Evolutionary conservation across 176 grass and related monocot species (phyloP).

Genomic region (Eremochloa ophiuroides): DNA sequence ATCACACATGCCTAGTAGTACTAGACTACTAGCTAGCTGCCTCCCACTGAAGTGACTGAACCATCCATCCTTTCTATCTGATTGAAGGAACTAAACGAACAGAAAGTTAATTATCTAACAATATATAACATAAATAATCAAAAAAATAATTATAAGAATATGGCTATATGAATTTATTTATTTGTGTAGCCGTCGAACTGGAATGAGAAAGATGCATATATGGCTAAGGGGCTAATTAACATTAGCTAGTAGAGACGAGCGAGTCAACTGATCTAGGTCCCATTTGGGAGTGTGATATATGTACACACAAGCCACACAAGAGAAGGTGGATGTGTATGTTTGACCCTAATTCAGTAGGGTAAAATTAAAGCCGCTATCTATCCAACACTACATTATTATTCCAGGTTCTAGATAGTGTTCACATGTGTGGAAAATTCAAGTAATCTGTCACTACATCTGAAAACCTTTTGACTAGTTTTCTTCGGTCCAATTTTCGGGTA

Average conservation of each 20-base stretch:
- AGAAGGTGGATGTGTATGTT: not conserved
- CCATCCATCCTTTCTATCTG: not conserved
- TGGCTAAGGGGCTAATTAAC: not conserved
- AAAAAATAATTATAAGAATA: not conserved
- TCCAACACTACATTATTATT: not conserved
- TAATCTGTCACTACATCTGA: not conserved
- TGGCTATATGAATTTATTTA: not conserved
- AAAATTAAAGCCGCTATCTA: not conserved
- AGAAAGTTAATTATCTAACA: not conserved
- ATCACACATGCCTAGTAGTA: not conserved
- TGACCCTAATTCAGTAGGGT: not conserved
- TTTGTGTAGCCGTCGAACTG: not conserved
- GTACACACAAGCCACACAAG: not conserved
- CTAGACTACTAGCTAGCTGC: not conserved
- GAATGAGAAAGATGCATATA: not conserved
- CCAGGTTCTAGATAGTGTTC: not conserved
- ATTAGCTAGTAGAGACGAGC: not conserved
- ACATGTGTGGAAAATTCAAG: not conserved
- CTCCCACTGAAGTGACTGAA: not conserved
- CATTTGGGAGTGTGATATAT: not conserved
- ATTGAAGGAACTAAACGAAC: not conserved
- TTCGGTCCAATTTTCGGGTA: not conserved
- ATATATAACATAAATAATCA: not conserved
- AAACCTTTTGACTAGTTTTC: not conserved
- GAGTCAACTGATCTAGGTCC: not conserved